Evolutionary conservation across 768 basidiomycete genomes (phyloP).

Genomic region (Strobilomyces confusus): DNA sequence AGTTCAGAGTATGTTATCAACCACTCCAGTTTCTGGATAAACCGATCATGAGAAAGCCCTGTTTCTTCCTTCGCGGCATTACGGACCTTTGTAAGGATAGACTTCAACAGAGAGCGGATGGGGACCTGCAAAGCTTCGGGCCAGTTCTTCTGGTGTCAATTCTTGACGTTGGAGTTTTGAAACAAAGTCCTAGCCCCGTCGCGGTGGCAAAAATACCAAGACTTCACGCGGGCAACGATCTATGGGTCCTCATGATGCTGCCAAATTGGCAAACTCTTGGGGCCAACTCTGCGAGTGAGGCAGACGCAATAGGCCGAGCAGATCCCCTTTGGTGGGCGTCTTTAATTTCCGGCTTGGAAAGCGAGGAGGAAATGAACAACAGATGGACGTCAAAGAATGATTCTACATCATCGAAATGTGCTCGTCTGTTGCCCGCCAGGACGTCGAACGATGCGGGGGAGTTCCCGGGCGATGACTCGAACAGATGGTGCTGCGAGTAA

Average conservation of each 20-base stretch:
- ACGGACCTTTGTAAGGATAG: not conserved
- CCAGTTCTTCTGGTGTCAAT: not conserved
- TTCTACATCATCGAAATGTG: conserved; percentile 6
- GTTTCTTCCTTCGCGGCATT: not conserved
- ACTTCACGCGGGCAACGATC: not conserved
- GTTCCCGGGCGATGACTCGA: not conserved
- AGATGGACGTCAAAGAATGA: conserved; percentile 8
- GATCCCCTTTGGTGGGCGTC: conserved; percentile 1
- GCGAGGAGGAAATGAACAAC: conserved; percentile 3
- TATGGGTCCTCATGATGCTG: not conserved
- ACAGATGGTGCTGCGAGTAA: not conserved
- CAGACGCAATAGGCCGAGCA: not conserved
- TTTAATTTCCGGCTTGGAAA: not conserved
- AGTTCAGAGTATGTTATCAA: not conserved
- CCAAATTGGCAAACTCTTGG: not conserved
- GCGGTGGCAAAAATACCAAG: not conserved
- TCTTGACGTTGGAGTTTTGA: not conserved
- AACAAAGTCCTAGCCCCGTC: not conserved
- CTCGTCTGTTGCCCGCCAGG: not conserved
- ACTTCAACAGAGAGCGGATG: not conserved
- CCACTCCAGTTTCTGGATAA: not conserved
- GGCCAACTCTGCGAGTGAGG: conserved; percentile 12
- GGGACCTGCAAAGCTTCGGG: not conserved
- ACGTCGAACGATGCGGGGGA: not conserved
- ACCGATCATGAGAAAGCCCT: not conserved